Evolutionary conservation across 345 rosid species (phyloP).

Genomic region (Laguncularia racemosa): DNA sequence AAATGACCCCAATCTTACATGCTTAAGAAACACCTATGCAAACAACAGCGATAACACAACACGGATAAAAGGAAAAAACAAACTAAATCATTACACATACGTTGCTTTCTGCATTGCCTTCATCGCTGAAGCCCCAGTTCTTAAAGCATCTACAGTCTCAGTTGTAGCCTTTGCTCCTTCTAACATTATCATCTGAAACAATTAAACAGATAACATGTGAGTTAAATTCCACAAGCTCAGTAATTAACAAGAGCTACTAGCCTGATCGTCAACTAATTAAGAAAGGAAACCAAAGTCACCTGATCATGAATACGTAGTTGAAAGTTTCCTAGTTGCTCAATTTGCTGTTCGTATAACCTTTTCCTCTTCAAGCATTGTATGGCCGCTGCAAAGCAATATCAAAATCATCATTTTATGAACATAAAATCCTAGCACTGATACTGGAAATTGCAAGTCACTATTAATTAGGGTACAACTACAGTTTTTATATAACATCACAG

Average conservation of each 20-base stretch:
- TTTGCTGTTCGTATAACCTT: slow-evolving; percentile 87
- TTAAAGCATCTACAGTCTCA: slow-evolving; percentile 91
- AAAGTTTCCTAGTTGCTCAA: slow-evolving; percentile 89
- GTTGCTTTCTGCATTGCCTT: slow-evolving; percentile 96
- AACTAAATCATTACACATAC: slow-evolving; percentile 28
- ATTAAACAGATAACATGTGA: slow-evolving; percentile 1
- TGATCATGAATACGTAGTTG: slow-evolving; percentile 96
- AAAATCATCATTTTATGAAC: not conserved
- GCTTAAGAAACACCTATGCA: not conserved
- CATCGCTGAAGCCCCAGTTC: slow-evolving; percentile 96
- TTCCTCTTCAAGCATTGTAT: slow-evolving; percentile 96
- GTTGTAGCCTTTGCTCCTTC: slow-evolving; percentile 98
- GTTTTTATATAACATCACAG: too few relatives aligned
- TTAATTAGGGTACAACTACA: too few relatives aligned
- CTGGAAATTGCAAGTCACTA: too few relatives aligned
- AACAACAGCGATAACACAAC: not conserved
- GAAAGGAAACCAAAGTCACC: slow-evolving; percentile 24
- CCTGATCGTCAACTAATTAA: not conserved
- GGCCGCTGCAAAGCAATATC: slow-evolving; percentile 57
- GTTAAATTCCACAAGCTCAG: not conserved
- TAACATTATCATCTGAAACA: slow-evolving; percentile 76
- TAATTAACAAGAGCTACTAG: not conserved
- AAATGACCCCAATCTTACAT: not conserved
- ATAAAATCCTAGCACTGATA: not conserved
- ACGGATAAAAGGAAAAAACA: not conserved